Evolutionary conservation across 345 rosid genomes (phyloP), one percentile per base, ranked within the genome.

Genomic region (Arabidopsis arenosa): DNA sequence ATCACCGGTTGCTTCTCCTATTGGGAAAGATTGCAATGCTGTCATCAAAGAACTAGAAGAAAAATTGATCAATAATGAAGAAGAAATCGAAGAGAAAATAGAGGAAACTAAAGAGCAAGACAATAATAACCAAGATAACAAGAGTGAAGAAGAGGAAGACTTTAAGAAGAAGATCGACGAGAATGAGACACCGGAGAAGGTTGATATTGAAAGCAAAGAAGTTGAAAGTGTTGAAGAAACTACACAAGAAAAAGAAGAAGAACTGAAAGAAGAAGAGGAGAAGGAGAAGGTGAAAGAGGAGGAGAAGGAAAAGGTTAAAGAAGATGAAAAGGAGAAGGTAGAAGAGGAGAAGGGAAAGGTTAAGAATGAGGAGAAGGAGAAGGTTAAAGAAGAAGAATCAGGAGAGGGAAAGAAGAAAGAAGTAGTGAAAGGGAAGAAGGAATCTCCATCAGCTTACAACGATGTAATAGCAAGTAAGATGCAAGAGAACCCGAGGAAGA

Each of bases 391-490:
- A 51, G 40, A 51, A 33, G 63, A 44, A 10, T 9, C 48, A 58
- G 79, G 21, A 65, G 80, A 54, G 21, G 69, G 1, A 9, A 71
- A 68, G 40, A 80, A 76, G 73, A 55, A n/a, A 37, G 79, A 66
- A 59, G 79, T 49, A 2, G 66, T 48, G 68, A 77, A 77, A 60
- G 83, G 76, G 75, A 93, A 83, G 84, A 93, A 85, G 70, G 97
- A 85, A 48, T 77, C 89, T 9, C 79, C 91, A 60, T 52, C 85
- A 18, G 91, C 91, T 5, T 90, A 87, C 76, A 93, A 93, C 40
- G 94, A 90, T 69, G 96, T 93, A 68, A 93, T 93, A 6, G 86
- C 90, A 36, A 84, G 85, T 74, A 93, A 84, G 83, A 83, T 91
- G 14, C 82, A 86, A 45, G 87, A 84, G 80, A 76, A 78, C 77